Base-by-base conservation (phyloP, 2,329 filamentous ascomycete species). In the Paraphoma sp. region DNA sequence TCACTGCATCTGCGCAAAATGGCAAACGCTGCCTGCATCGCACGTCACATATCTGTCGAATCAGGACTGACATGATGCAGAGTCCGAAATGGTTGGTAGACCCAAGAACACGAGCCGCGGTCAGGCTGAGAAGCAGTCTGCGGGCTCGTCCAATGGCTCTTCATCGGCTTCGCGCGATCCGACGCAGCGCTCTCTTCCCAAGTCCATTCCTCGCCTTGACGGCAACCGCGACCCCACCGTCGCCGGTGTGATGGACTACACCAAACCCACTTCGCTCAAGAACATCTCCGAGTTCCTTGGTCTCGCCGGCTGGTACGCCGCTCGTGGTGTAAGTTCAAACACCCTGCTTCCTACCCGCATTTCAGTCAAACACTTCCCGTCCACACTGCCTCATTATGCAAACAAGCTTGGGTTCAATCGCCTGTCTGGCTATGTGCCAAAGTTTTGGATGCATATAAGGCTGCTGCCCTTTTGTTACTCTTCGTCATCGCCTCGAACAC, bases 291-390 rank as follows among this genome's bases (percentile, higher is more conserved):
- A 78, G 43, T 69, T 72, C 38, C 62, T 77, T 23, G 74, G 74
- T 44, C 57, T 75, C 12, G 56, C 48, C 31, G 75, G 74, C 18
- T 76, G 72, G 73, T 74, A 70, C 44, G 48, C 60, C 33, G 72
- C 73, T 56, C 74, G 73, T 56, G 75, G 75, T 57, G 74, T 77
- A 75, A 72, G 72, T 73, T 56, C 59, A 69, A 64, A 62, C 57
- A n/a, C 54, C 36, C 49, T 43, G 33, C 44, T n/a, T n/a, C n/a
- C n/a, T n/a, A n/a, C n/a, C n/a, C n/a, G n/a, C n/a, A n/a, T n/a
- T n/a, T n/a, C n/a, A n/a, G n/a, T n/a, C 52, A 55, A 57, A 50
- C 52, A 51, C 33, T 46, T 48, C 48, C 16, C 8, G 16, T 42
- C 41, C 17, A 29, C 54, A 45, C 38, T 41, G 48, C 42, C 38